phyloP scores from a whole-genome alignment of 768 basidiomycete genomes.

The Pulveroboletus sp. region DNA sequence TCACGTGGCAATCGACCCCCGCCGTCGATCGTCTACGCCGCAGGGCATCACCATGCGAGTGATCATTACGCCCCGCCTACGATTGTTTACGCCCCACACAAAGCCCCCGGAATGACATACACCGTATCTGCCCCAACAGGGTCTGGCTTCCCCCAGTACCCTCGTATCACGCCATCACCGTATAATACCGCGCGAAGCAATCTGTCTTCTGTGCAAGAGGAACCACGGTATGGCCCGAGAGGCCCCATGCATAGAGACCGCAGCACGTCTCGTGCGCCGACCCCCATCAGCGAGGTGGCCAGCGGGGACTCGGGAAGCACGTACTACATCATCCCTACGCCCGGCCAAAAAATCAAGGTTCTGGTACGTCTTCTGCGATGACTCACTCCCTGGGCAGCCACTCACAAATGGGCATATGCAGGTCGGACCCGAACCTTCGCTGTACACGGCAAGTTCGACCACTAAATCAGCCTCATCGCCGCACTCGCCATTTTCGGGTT shows the following conservation, averaged over 20 bases:
- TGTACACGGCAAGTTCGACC: slow-evolving; percentile 58
- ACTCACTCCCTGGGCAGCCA: slow-evolving; percentile 9
- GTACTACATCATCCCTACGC: slow-evolving; percentile 69
- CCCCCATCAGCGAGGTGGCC: slow-evolving; percentile 35
- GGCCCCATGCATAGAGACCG: slow-evolving; percentile 27
- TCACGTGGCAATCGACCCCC: slow-evolving; percentile 39
- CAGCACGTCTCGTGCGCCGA: slow-evolving; percentile 34
- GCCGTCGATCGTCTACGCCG: slow-evolving; percentile 62
- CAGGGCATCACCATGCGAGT: slow-evolving; percentile 38
- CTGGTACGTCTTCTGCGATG: slow-evolving; percentile 49
- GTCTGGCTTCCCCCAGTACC: slow-evolving; percentile 37
- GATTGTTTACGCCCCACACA: slow-evolving; percentile 53
- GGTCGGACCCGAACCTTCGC: slow-evolving; percentile 46
- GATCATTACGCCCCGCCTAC: slow-evolving; percentile 60
- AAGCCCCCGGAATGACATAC: slow-evolving; percentile 63
- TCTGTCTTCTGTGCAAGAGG: slow-evolving; percentile 38
- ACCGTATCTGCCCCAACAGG: slow-evolving; percentile 62
- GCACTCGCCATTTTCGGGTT: slow-evolving; percentile 31
- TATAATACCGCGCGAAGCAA: slow-evolving; percentile 40
- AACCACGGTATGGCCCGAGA: slow-evolving; percentile 30
- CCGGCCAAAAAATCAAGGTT: slow-evolving; percentile 73
- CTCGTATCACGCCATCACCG: slow-evolving; percentile 40
- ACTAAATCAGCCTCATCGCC: slow-evolving; percentile 56
- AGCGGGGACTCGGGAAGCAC: slow-evolving; percentile 65
- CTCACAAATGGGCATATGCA: slow-evolving; percentile 33